A percentile compares a stretch with the other conserved stretches of the same genome.
Conservation (phyloP, 1,139 yeast genomes). For the Hyphopichia buzzinii region DNA sequence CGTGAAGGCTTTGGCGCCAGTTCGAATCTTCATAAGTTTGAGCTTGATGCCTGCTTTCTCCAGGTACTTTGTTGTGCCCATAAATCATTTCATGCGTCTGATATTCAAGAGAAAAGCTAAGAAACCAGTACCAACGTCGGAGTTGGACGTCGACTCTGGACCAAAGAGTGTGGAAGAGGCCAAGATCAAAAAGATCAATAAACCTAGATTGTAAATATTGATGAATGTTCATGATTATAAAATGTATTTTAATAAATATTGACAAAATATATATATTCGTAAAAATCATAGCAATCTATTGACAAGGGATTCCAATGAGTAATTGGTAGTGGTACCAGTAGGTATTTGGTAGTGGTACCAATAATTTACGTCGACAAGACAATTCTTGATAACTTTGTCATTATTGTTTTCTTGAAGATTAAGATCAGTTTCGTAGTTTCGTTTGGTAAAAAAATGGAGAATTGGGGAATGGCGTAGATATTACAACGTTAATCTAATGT, state of each 20-base stretch:
- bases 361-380: not conserved
- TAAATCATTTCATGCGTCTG: constrained; percentile 22
- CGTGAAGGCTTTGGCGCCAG: constrained; percentile 64
- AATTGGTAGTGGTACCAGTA: too few relatives aligned
- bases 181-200: constrained; percentile 20
- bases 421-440: not conserved
- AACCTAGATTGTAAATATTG: constrained; percentile 31
- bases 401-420: not conserved
- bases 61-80: constrained; percentile 54
- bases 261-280: not conserved
- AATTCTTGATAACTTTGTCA: not conserved
- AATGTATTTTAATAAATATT: not conserved
- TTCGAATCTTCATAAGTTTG: constrained; percentile 57
- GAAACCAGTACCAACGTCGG: constrained; percentile 6
- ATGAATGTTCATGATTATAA: not conserved
- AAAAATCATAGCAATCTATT: constrained; percentile 1
- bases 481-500: constrained; percentile 26
- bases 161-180: constrained; percentile 8
- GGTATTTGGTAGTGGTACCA: too few relatives aligned
- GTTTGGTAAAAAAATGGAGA: not conserved
- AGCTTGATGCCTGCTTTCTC: constrained; percentile 70
- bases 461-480: not conserved
- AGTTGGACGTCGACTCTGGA: constrained; percentile 6
- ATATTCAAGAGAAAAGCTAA: constrained; percentile 25
- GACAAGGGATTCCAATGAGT: not conserved